Evolutionary conservation across 768 basidiomycete species (phyloP), one percentile per base, ranked within the genome.

Genomic region (Tricholoma saponaceum): DNA sequence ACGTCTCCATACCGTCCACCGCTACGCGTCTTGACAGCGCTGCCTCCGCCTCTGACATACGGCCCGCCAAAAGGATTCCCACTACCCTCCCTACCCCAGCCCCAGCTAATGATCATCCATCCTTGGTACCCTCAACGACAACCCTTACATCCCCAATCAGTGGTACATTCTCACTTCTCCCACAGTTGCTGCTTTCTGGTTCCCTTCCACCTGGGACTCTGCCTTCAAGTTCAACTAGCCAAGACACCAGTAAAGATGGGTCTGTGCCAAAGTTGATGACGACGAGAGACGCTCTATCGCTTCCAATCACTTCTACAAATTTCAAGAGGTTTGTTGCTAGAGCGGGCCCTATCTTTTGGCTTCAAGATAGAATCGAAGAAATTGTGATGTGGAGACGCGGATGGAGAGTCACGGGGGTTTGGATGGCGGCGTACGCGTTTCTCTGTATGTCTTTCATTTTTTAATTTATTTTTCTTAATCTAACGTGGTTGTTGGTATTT

Each of bases 311-410:
- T 61, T 86, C 89, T 1, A 82, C 78, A 61, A 92, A 94, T 67
- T 95, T 95, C 66, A 81, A 86, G 60, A 76, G 91, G 22, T 95
- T 96, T 58, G 81, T 95, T 3, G 79, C 84, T 5, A 85, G 80
- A 62, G 77, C 84, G 3, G 90, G 91, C 0, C 87, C 90, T 0
- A 72, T 94, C 6, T 96, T 95, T 65, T 96, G 93, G 94, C 61
- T 95, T 18, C 91, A 92, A 71, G 94, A 97, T 67, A 74, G 94
- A 1, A 66, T 91, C 13, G 94, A 96, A 69, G 94, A 95, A 72
- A 78, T 94, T 3, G 55, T 95, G 3, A 76, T 90, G 61, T 95
- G 94, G 94, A 86, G 82, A 68, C 79, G 81, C 46, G 86, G 87
- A 0, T 87, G 85, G 87, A 81, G 79, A 64, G 75, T 82, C 41